A percentile compares a stretch with the other conserved stretches of the same genome.
These are phyloP conservation scores for Podospora sp. DNA, from an alignment of 495 filamentous ascomycete species.

Conservation along the genomic window DNA sequence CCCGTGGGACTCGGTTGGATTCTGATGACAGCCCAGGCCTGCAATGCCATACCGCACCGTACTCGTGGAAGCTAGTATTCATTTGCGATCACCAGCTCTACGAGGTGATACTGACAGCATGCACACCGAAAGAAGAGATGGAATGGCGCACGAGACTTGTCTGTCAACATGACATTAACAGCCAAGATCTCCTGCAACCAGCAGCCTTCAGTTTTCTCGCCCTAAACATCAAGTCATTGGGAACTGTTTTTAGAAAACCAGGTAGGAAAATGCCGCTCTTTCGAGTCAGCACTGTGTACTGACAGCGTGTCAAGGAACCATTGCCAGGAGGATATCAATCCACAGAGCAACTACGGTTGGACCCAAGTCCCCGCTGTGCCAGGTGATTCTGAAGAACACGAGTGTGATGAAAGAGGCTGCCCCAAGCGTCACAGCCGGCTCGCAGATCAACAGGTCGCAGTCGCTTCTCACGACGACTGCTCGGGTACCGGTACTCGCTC, in stretches of 20 bases:
- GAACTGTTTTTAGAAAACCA: conserved; percentile 69
- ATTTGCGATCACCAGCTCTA: conserved; percentile 73
- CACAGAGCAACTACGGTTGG: conserved; percentile 72
- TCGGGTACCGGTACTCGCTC: conserved; percentile 64
- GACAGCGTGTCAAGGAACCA: conserved; percentile 51
- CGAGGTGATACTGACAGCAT: conserved; percentile 87
- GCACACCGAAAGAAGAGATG: conserved; percentile 76
- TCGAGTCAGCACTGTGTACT: neutral
- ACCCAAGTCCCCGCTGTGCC: conserved; percentile 60
- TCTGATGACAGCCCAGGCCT: conserved; percentile 59
- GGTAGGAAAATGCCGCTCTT: conserved; percentile 35
- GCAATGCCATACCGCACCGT: conserved; percentile 80
- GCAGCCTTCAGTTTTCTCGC: conserved; percentile 60
- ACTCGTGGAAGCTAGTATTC: conserved; percentile 94
- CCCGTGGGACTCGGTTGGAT: neutral
- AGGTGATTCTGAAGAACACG: conserved; percentile 91
- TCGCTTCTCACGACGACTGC: conserved; percentile 66
- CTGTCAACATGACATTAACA: conserved; percentile 39
- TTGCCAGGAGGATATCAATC: conserved; percentile 78
- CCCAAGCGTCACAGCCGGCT: conserved; percentile 33
- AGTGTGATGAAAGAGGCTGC: conserved; percentile 63
- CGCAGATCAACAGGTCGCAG: conserved; percentile 67
- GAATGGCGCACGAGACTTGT: conserved; percentile 67
- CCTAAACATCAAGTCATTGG: conserved; percentile 72
- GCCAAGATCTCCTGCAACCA: conserved; percentile 48